Percentiles rank a stretch among this genome's conserved stretches.
Evolutionary conservation across 805 yeast species (phyloP).

Genomic region (Starmera dryadoides): DNA sequence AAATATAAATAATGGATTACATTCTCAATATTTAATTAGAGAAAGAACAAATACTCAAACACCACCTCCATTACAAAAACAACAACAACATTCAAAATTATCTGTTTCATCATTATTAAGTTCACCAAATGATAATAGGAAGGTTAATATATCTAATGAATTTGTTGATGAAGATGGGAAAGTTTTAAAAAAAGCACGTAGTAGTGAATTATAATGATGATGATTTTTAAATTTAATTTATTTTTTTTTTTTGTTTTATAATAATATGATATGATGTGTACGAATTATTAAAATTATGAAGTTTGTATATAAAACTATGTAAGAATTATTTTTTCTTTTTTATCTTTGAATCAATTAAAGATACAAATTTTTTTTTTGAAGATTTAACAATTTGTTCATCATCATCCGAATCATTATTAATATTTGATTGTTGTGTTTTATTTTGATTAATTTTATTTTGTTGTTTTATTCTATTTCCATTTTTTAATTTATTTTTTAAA

Average conservation of each 20-base stretch:
- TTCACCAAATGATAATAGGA: background rate
- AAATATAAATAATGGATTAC: too few relatives aligned
- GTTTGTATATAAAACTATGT: background rate
- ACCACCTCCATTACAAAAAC: too few relatives aligned
- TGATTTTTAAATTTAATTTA: background rate
- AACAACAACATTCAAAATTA: background rate
- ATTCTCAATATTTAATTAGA: too few relatives aligned
- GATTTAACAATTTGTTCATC: constrained; percentile 12
- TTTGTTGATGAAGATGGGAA: constrained; percentile 1
- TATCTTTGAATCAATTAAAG: constrained; percentile 15
- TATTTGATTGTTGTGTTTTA: background rate
- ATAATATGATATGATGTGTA: too few relatives aligned
- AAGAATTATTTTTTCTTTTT: constrained; percentile 7
- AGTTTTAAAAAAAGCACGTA: constrained; percentile 1
- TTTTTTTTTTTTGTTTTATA: too few relatives aligned
- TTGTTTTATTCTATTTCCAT: constrained; percentile 6
- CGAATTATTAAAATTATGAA: too few relatives aligned
- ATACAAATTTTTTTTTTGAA: constrained; percentile 9
- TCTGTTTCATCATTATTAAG: background rate
- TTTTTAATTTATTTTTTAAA: constrained; percentile 16
- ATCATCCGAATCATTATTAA: constrained; percentile 13
- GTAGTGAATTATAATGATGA: background rate
- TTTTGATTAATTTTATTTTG: background rate
- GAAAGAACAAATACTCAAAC: too few relatives aligned
- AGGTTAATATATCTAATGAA: background rate